A percentile compares a stretch with the other conserved stretches of the same genome.
Conservation (phyloP, 2,329 filamentous ascomycete genomes). For the Beauveria sp. region DNA sequence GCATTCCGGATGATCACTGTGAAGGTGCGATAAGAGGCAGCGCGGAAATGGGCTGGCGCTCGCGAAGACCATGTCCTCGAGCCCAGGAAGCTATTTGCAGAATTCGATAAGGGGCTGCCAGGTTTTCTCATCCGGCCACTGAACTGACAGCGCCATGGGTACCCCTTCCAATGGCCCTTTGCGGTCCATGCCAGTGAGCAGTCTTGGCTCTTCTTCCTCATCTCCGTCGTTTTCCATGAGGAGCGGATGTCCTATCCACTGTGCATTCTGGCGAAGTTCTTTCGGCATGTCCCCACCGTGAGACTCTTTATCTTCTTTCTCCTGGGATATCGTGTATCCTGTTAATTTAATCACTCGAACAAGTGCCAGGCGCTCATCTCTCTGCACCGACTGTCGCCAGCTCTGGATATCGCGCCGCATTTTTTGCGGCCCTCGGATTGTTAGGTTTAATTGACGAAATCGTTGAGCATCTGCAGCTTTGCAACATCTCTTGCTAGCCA, state of each 20-base stretch:
- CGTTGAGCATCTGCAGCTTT: background rate
- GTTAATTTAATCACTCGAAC: constrained; percentile 2
- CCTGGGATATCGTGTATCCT: background rate
- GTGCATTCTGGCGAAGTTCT: background rate
- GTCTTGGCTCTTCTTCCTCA: background rate
- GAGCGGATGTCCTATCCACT: background rate
- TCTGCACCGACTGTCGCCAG: background rate
- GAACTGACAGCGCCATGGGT: background rate
- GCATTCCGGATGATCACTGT: background rate
- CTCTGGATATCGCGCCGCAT: constrained; percentile 4
- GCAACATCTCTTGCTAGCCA: constrained; percentile 1
- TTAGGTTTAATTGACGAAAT: constrained; percentile 1
- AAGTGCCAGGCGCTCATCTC: background rate
- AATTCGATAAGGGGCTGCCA: constrained; percentile 1
- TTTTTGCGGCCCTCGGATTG: background rate
- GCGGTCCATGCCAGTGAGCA: background rate
- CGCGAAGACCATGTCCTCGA: constrained; percentile 1
- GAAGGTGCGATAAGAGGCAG: background rate
- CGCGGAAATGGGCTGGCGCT: background rate
- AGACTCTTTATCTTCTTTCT: background rate
- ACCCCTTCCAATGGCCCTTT: background rate
- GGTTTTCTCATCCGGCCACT: background rate
- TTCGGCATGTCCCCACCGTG: background rate
- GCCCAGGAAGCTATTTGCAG: background rate
- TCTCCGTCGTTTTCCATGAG: background rate